Evolutionary conservation across 2,329 filamentous ascomycete species (phyloP).

Genomic region (Hypomyces rosellus): DNA sequence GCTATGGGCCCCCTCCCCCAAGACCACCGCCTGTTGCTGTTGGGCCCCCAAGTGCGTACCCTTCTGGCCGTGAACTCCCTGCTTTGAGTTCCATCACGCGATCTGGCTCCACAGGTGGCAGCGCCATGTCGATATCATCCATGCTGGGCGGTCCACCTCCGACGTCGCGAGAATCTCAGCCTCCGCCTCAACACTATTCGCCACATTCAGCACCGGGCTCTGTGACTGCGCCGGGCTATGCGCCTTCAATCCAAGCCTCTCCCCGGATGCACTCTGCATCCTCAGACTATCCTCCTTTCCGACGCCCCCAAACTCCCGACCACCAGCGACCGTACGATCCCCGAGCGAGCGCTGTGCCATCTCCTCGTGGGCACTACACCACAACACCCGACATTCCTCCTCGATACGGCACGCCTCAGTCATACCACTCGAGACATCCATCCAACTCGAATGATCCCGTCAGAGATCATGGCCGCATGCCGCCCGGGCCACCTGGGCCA

Average conservation of each 20-base stretch:
- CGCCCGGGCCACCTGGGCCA: constrained; percentile 37
- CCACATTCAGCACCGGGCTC: constrained; percentile 24
- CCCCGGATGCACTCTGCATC: constrained; percentile 49
- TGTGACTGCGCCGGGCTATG: constrained; percentile 40
- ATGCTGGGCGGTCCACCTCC: constrained; percentile 50
- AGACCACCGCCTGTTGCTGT: constrained; percentile 37
- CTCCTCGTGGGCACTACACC: constrained; percentile 45
- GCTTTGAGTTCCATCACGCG: constrained; percentile 45
- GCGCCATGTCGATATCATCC: constrained; percentile 56
- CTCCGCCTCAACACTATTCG: constrained; percentile 32
- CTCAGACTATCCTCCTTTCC: constrained; percentile 55
- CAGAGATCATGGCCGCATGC: constrained; percentile 32
- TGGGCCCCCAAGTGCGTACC: constrained; percentile 39
- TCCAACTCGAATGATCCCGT: constrained; percentile 41
- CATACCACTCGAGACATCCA: constrained; percentile 45
- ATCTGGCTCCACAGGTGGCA: constrained; percentile 38
- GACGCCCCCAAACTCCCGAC: constrained; percentile 69
- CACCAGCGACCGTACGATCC: constrained; percentile 51
- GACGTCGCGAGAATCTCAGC: constrained; percentile 36
- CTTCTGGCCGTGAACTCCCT: constrained; percentile 46
- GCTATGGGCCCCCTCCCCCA: constrained; percentile 41
- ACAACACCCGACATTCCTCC: constrained; percentile 51
- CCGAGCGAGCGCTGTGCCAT: constrained; percentile 39
- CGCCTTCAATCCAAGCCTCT: constrained; percentile 46
- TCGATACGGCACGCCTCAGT: constrained; percentile 54